Conservation (phyloP, 2,329 filamentous ascomycete species). For the Drechslerella stenobrocha region DNA sequence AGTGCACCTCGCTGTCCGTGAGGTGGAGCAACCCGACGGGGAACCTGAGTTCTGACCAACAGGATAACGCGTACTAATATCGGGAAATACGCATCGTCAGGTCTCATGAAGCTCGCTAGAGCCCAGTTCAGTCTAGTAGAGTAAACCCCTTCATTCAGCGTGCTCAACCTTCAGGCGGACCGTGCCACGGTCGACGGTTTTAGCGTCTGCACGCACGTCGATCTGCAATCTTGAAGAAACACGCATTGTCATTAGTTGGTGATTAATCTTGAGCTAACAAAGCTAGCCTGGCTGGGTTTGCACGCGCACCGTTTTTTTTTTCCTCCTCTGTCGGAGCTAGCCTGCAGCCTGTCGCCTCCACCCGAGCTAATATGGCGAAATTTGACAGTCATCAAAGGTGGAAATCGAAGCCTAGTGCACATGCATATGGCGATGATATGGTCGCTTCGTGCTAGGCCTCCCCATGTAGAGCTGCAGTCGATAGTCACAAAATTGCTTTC, state of each 20-base stretch:
- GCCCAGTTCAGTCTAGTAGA: background rate
- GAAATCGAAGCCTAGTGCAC: slow-evolving; percentile 12
- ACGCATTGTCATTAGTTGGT: slow-evolving; percentile 11
- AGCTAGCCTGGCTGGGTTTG: background rate
- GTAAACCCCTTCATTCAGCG: slow-evolving; percentile 3
- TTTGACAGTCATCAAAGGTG: slow-evolving; percentile 41
- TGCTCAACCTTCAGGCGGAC: slow-evolving; percentile 18
- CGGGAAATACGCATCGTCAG: slow-evolving; percentile 7
- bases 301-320: background rate
- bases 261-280: background rate
- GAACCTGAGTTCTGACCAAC: background rate
- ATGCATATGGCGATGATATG: slow-evolving; percentile 8
- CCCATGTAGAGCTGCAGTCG: slow-evolving; percentile 22
- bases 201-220: slow-evolving; percentile 10
- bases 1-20: slow-evolving; percentile 17
- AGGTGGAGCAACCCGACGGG: slow-evolving; percentile 16
- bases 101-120: slow-evolving; percentile 10
- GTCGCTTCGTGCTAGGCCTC: background rate
- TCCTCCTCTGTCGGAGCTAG: background rate
- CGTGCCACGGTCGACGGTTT: slow-evolving; percentile 25
- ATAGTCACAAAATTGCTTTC: slow-evolving; percentile 24
- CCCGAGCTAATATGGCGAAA: slow-evolving; percentile 45
- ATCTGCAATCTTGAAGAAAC: slow-evolving; percentile 18
- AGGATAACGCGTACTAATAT: slow-evolving; percentile 6
- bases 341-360: slow-evolving; percentile 10